These are phyloP conservation scores for Microstegium vimineum DNA, from an alignment of 176 grass and related monocot species.

Conservation along the genomic window DNA sequence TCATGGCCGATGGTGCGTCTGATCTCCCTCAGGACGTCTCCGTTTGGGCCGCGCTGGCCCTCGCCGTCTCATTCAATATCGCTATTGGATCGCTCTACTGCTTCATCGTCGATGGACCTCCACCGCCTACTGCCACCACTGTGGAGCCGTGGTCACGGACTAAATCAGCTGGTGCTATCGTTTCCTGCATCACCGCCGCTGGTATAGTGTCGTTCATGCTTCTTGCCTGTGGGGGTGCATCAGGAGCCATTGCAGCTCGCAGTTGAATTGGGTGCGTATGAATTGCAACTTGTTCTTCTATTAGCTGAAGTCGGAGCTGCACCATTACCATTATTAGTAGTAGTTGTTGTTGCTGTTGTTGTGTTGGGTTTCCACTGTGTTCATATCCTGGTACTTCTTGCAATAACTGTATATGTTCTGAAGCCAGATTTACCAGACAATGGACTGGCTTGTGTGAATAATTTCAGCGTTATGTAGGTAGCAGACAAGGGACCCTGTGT, in stretches of 20 bases:
- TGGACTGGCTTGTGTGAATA: not conserved
- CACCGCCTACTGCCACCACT: not conserved
- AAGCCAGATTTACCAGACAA: not conserved
- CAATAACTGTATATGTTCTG: not conserved
- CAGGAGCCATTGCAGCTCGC: not conserved
- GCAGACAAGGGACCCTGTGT: not conserved
- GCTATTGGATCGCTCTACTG: not conserved
- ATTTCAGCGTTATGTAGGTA: not conserved
- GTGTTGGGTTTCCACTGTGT: not conserved
- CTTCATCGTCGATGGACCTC: not conserved
- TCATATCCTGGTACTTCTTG: not conserved
- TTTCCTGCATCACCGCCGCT: not conserved
- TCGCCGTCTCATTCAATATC: not conserved
- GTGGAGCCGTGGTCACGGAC: not conserved
- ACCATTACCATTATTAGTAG: not conserved
- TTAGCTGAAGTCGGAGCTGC: not conserved
- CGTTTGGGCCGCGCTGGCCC: not conserved
- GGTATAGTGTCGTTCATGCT: not conserved
- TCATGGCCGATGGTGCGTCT: not conserved
- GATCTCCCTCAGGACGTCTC: not conserved
- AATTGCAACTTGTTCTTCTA: not conserved
- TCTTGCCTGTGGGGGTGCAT: not conserved
- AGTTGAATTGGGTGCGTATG: not conserved
- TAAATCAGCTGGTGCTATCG: not conserved
- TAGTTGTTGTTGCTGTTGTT: not conserved